These are phyloP conservation scores for Aurantiochytrium sp. DNA, from an alignment of 108 stramenopile genomes.

Conservation along the genomic window DNA sequence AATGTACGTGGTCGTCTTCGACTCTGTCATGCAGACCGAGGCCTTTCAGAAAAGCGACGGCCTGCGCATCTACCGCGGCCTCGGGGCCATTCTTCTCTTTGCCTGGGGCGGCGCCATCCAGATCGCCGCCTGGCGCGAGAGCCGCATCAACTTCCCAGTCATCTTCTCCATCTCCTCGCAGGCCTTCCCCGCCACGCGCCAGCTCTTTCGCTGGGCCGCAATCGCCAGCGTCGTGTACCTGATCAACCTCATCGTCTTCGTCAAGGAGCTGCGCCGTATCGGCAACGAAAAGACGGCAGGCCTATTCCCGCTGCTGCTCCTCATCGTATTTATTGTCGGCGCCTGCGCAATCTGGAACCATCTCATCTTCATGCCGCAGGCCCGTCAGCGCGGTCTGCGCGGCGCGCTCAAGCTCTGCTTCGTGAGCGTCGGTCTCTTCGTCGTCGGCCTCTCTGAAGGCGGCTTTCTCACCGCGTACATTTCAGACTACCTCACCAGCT, in stretches of 20 bases:
- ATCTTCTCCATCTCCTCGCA: background rate
- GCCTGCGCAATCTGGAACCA: background rate
- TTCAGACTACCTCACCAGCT: background rate
- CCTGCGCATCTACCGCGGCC: background rate
- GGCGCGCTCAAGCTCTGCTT: background rate
- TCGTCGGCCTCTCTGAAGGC: background rate
- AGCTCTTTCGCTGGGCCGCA: constrained; percentile 2
- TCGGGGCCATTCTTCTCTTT: background rate
- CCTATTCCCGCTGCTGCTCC: background rate
- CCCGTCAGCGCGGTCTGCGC: background rate
- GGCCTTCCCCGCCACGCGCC: background rate
- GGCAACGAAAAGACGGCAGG: background rate
- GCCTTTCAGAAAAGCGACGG: background rate
- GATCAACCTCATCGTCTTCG: background rate
- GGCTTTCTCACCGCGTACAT: constrained; percentile 1
- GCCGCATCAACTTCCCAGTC: constrained; percentile 8
- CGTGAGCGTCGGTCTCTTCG: background rate
- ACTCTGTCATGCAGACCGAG: background rate
- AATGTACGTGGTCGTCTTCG: background rate
- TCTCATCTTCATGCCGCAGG: background rate
- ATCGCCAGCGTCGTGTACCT: background rate
- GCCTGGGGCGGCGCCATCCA: background rate
- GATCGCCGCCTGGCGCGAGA: background rate
- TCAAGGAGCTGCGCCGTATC: background rate
- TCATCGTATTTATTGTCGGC: background rate